phyloP scores from a whole-genome alignment of 441 rosid genomes.

The Pelargonium cotyledonis region DNA sequence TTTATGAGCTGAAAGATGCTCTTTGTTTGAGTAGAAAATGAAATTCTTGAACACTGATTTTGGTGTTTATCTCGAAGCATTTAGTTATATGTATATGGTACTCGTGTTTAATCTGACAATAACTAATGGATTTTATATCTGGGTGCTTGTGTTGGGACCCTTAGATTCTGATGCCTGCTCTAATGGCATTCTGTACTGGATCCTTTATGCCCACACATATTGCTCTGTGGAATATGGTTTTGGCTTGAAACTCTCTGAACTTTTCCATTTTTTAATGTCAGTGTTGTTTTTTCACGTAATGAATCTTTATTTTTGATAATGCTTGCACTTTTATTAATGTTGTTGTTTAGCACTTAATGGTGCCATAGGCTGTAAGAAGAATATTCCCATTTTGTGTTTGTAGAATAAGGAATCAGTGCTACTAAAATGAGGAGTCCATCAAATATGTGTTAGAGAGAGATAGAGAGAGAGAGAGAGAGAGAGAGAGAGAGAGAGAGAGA shows the following conservation, averaged over 20 bases:
- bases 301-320: conserved; percentile 32
- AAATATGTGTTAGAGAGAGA: conserved; percentile 14
- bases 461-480: conserved; percentile 12
- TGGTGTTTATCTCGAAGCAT: conserved; percentile 16
- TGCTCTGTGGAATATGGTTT: conserved; percentile 49
- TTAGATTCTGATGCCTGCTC: conserved; percentile 56
- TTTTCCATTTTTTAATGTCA: conserved; percentile 27
- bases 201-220: conserved; percentile 37
- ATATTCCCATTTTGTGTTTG: conserved; percentile 20
- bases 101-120: conserved; percentile 4
- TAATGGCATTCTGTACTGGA: conserved; percentile 30
- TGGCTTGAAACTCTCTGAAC: conserved; percentile 15
- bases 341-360: conserved; percentile 11
- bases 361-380: conserved; percentile 13
- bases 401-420: conserved; percentile 46
- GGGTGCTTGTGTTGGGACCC: conserved; percentile 36
- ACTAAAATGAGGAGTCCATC: conserved; percentile 19
- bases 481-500: conserved; percentile 10
- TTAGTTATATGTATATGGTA: conserved; percentile 4
- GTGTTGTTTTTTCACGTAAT: conserved; percentile 51
- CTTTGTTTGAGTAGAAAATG: conserved; percentile 24
- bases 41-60: conserved; percentile 24
- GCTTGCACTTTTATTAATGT: conserved; percentile 18
- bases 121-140: conserved; percentile 18
- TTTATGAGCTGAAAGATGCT: conserved; percentile 41